Percentiles rank a stretch among this genome's conserved stretches.
These are phyloP conservation scores for Talaromyces piceae DNA, from an alignment of 2,329 filamentous ascomycete species.

Conservation along the genomic window DNA sequence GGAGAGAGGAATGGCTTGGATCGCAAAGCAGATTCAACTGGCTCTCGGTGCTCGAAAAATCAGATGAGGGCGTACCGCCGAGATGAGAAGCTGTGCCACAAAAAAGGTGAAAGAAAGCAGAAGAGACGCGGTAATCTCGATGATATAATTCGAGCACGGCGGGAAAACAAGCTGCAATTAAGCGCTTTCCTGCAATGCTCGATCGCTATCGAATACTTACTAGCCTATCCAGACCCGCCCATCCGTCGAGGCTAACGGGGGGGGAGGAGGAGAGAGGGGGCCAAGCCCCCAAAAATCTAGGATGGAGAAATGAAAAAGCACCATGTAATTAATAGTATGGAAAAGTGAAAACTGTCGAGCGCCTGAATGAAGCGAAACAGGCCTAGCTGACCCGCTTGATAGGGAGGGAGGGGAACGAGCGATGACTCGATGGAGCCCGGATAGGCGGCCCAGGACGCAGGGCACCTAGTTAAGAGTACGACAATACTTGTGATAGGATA, in stretches of 20 bases:
- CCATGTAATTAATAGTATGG: background rate
- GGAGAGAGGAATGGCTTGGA: background rate
- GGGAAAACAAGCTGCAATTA: background rate
- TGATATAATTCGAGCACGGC: background rate
- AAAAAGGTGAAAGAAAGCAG: background rate
- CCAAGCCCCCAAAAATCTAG: background rate
- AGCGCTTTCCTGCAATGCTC: background rate
- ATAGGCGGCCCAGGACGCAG: background rate
- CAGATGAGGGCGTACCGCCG: background rate
- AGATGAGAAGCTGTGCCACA: background rate
- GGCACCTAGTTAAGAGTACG: background rate
- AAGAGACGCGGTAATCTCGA: background rate
- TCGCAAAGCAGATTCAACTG: background rate
- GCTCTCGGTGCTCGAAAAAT: background rate
- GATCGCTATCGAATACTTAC: background rate
- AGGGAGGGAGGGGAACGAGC: background rate
- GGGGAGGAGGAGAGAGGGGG: no score
- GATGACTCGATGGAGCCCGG: background rate
- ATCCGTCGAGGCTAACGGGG: background rate
- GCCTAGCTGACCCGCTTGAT: background rate
- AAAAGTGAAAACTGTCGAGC: background rate
- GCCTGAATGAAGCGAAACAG: background rate
- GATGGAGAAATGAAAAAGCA: background rate
- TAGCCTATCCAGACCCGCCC: slow-evolving; percentile 1
- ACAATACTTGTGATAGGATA: background rate